A percentile compares a stretch with the other conserved stretches of the same genome.
phyloP scores from a whole-genome alignment of 2,329 filamentous ascomycete species.

The Plenodomus lindquistii region DNA sequence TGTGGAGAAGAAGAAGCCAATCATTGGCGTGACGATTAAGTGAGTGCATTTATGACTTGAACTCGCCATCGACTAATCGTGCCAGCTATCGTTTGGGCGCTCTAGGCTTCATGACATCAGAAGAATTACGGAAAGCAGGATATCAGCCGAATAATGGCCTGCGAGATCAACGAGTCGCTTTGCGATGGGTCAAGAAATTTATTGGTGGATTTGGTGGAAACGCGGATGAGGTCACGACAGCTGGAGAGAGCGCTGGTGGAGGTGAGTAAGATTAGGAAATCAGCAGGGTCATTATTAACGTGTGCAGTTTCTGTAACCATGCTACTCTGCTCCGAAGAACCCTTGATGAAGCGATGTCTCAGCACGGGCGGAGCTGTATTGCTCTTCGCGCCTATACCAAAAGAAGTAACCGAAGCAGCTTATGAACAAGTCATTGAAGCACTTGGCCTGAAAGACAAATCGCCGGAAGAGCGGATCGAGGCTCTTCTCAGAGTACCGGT shows the following conservation, averaged over 20 bases:
- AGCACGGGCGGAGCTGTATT: constrained; percentile 48
- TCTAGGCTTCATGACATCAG: constrained; percentile 49
- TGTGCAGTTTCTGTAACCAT: constrained; percentile 29
- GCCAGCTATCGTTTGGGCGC: constrained; percentile 38
- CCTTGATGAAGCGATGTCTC: constrained; percentile 45
- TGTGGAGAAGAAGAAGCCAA: constrained; percentile 48
- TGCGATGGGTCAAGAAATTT: constrained; percentile 44
- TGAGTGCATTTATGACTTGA: constrained; percentile 46
- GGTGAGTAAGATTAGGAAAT: constrained; percentile 31
- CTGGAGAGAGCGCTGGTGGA: constrained; percentile 57
- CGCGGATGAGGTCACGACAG: constrained; percentile 43
- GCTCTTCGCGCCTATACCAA: constrained; percentile 47
- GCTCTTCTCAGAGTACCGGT: constrained; percentile 47
- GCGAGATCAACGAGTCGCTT: constrained; percentile 41
- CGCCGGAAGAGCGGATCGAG: constrained; percentile 48
- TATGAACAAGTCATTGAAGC: constrained; percentile 49
- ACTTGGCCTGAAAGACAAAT: constrained; percentile 45
- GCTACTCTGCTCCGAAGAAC: constrained; percentile 35
- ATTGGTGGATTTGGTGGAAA: constrained; percentile 47
- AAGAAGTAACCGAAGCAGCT: constrained; percentile 45
- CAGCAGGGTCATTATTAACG: constrained; percentile 6
- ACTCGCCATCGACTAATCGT: constrained; percentile 18
- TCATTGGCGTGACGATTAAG: constrained; percentile 51
- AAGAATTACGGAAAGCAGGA: constrained; percentile 52
- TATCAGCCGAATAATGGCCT: constrained; percentile 42